Evolutionary conservation across 192 early-diverging fungal genomes (phyloP).

Genomic region (Lobosporangium transversale): DNA sequence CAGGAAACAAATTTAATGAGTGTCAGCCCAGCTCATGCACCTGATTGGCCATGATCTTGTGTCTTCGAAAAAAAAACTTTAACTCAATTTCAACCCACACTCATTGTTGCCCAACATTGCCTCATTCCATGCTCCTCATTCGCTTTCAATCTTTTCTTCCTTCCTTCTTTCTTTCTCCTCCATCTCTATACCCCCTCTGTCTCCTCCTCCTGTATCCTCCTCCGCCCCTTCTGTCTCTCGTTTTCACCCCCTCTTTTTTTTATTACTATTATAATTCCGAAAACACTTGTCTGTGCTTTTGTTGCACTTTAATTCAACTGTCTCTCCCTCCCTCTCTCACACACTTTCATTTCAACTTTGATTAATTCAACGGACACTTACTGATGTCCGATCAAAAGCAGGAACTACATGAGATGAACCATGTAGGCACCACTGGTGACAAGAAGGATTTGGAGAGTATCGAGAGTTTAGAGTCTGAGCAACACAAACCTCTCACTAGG

Average conservation of each 20-base stretch:
- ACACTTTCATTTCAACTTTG: not conserved
- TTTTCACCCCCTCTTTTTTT: not conserved
- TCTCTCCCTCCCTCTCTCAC: not conserved
- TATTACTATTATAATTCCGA: not conserved
- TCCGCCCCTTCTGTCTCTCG: not conserved
- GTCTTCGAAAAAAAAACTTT: too few relatives aligned
- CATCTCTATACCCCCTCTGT: not conserved
- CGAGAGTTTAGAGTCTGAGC: not conserved
- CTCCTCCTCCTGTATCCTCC: not conserved
- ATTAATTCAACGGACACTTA: not conserved
- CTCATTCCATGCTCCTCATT: not conserved
- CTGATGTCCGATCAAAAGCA: not conserved
- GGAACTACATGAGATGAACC: not conserved
- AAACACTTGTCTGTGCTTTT: not conserved
- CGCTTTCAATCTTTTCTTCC: not conserved
- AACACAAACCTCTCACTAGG: slow-evolving; percentile 29
- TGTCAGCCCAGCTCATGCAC: too few relatives aligned
- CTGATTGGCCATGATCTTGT: too few relatives aligned
- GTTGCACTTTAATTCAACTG: too few relatives aligned
- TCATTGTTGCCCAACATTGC: too few relatives aligned
- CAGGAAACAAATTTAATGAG: too few relatives aligned
- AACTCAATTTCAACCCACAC: too few relatives aligned
- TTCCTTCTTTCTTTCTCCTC: not conserved
- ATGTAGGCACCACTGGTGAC: slow-evolving; percentile 6
- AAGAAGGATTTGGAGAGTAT: slow-evolving; percentile 15